Conservation (phyloP, 1,284 basidiomycete species). For the Moesziomyces aphidis region DNA sequence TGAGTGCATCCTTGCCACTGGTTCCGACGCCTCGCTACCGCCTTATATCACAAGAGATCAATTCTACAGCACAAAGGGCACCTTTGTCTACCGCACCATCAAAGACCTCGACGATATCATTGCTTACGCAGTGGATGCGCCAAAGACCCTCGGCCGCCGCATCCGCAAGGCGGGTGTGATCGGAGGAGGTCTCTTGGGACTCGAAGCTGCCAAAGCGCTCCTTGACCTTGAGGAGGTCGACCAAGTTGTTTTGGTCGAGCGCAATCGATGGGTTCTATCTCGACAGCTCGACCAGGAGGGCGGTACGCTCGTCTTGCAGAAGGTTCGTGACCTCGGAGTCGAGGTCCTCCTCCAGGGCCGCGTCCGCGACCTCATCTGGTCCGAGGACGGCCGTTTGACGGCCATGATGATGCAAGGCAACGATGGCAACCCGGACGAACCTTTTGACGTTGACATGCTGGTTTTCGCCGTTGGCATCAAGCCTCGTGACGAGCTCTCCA, state of each 20-base stretch:
- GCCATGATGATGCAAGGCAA: constrained; percentile 59
- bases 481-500: constrained; percentile 78
- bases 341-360: constrained; percentile 74
- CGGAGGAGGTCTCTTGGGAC: constrained; percentile 79
- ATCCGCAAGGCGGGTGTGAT: constrained; percentile 72
- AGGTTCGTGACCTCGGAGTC: constrained; percentile 78
- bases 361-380: constrained; percentile 67
- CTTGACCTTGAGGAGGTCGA: constrained; percentile 74
- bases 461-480: constrained; percentile 71
- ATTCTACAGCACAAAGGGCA: constrained; percentile 71
- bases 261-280: constrained; percentile 76
- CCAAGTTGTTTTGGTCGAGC: constrained; percentile 74
- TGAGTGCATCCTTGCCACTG: constrained; percentile 75
- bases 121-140: constrained; percentile 43
- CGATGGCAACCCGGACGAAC: constrained; percentile 63
- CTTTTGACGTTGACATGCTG: constrained; percentile 67
- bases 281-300: constrained; percentile 79
- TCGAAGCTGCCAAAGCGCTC: constrained; percentile 81
- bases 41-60: constrained; percentile 72
- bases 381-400: constrained; percentile 44
- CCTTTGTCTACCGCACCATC: constrained; percentile 81
- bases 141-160: constrained; percentile 40
- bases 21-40: constrained; percentile 78
- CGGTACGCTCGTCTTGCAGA: constrained; percentile 77
- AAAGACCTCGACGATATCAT: constrained; percentile 63